Evolutionary conservation across 2,329 filamentous ascomycete species (phyloP).

Genomic region (Erysiphe pulchra): DNA sequence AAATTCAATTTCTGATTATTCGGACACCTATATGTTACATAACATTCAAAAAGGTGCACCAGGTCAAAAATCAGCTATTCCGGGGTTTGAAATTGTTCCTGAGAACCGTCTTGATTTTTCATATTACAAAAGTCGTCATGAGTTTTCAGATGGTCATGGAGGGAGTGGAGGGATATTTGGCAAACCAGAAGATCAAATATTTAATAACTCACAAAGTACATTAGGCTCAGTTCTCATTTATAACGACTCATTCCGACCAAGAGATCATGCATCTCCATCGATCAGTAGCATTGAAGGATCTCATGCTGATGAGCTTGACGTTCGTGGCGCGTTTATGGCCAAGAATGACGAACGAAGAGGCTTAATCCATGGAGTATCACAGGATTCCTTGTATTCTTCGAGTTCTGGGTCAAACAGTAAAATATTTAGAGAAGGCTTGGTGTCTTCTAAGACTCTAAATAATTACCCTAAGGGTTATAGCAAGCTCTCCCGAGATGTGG

Average conservation of each 20-base stretch:
- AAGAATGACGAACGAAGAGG: slow-evolving; percentile 21
- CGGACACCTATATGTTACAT: slow-evolving; percentile 58
- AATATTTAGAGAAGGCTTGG: slow-evolving; percentile 15
- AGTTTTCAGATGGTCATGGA: slow-evolving; percentile 72
- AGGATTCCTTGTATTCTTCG: slow-evolving; percentile 20
- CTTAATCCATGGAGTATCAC: slow-evolving; percentile 26
- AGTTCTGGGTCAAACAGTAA: slow-evolving; percentile 2
- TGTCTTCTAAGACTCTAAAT: slow-evolving; percentile 26
- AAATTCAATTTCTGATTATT: slow-evolving; percentile 43
- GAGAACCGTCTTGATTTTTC: slow-evolving; percentile 74
- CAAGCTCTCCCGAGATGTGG: slow-evolving; percentile 24
- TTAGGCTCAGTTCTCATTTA: slow-evolving; percentile 8
- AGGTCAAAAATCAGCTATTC: slow-evolving; percentile 18
- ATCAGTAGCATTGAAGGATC: slow-evolving; percentile 2
- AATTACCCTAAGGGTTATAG: slow-evolving; percentile 34
- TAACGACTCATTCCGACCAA: slow-evolving; percentile 7
- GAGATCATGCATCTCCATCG: slow-evolving; percentile 1
- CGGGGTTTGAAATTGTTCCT: slow-evolving; percentile 73
- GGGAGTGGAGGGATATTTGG: slow-evolving; percentile 41
- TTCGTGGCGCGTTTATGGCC: slow-evolving; percentile 16
- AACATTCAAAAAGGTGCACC: slow-evolving; percentile 34
- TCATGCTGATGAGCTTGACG: slow-evolving; percentile 9
- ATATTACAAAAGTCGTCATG: slow-evolving; percentile 70
- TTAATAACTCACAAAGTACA: slow-evolving; percentile 10
- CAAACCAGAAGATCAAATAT: slow-evolving; percentile 26